Base-by-base conservation (phyloP, 1,139 yeast genomes). In the Hemisphaericaspora lyxosophila region DNA sequence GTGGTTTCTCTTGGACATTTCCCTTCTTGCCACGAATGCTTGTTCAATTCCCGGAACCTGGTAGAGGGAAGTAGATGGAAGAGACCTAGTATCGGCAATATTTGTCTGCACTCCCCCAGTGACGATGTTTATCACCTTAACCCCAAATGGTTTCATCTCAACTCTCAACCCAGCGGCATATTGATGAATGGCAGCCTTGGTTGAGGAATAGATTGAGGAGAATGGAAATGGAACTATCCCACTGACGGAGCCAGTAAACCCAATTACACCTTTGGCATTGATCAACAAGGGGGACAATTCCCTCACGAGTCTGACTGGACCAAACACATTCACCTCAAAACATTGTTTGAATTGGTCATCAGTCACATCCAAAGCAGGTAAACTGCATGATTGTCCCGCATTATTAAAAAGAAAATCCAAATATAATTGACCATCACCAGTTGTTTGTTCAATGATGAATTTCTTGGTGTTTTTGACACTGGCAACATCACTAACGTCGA, bases 161-260 rank as follows among this genome's bases (percentile, higher is more conserved):
- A 82, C 50, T 37, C 83, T 73, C 39, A 85, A 64, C 3, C 73
- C 72, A 34, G 78, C 71, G 1, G 85, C 83, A 53, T 80, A 85
- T 47, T 75, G 82, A 50, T 82, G 85, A 39, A 85, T 74, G 1
- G 92, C 92, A 2, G 90, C 88, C 54, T 86, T 86, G 1, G 84
- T 61, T 2, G 90, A 72, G n/a, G 81, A 71, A 55, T 86, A 86
- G 17, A 80, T 70, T 14, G 84, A 65, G 1, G 84, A 78, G 59
- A 81, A 85, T 12, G 94, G 95, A 62, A 85, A 80, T 5, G 87
- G 82, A 11, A 75, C 60, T 19, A 79, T 45, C 2, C 86, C 94
- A 13, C 86, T 78, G 4, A 82, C 62, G 2, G 90, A 82, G 1
- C 94, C 92, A 0, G 92, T 85, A 55, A 84, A 83, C 1, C 84